Conservation (phyloP, 768 basidiomycete genomes). For the Mycena chlorophos region DNA sequence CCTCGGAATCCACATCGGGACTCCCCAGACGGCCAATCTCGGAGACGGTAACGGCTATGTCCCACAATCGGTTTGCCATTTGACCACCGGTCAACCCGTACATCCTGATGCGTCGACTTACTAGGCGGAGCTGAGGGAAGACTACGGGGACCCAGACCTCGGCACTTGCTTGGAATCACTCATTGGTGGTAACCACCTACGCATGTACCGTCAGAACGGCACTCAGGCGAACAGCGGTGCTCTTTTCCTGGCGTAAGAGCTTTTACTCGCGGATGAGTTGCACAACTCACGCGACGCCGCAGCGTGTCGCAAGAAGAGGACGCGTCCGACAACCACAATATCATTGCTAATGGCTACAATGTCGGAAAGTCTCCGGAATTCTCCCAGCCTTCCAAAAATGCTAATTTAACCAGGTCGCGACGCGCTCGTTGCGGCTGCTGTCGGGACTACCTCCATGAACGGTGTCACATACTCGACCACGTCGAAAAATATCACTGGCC, state of each 20-base stretch:
- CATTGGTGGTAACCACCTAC: slow-evolving; percentile 78
- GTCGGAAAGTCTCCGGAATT: slow-evolving; percentile 34
- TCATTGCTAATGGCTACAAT: slow-evolving; percentile 51
- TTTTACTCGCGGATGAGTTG: not conserved
- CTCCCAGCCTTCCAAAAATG: slow-evolving; percentile 31
- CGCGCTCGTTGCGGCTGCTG: slow-evolving; percentile 9
- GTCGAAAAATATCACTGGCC: slow-evolving; percentile 48
- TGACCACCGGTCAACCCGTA: slow-evolving; percentile 22
- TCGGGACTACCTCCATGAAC: slow-evolving; percentile 37
- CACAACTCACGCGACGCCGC: not conserved
- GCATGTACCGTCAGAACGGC: slow-evolving; percentile 64
- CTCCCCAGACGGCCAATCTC: slow-evolving; percentile 66
- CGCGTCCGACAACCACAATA: slow-evolving; percentile 37
- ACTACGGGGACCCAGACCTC: slow-evolving; percentile 62
- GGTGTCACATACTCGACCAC: slow-evolving; percentile 50
- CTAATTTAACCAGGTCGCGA: slow-evolving; percentile 17
- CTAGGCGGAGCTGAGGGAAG: slow-evolving; percentile 72
- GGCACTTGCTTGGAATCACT: slow-evolving; percentile 79
- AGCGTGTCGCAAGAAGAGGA: slow-evolving; percentile 54
- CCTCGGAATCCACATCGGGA: slow-evolving; percentile 14
- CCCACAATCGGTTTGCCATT: slow-evolving; percentile 49
- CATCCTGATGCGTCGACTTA: slow-evolving; percentile 26
- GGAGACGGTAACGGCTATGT: slow-evolving; percentile 75
- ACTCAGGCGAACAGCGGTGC: slow-evolving; percentile 45
- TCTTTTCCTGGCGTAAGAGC: slow-evolving; percentile 58